phyloP scores from a whole-genome alignment of 208 protist genomes.

The Eutreptiella sp. region DNA sequence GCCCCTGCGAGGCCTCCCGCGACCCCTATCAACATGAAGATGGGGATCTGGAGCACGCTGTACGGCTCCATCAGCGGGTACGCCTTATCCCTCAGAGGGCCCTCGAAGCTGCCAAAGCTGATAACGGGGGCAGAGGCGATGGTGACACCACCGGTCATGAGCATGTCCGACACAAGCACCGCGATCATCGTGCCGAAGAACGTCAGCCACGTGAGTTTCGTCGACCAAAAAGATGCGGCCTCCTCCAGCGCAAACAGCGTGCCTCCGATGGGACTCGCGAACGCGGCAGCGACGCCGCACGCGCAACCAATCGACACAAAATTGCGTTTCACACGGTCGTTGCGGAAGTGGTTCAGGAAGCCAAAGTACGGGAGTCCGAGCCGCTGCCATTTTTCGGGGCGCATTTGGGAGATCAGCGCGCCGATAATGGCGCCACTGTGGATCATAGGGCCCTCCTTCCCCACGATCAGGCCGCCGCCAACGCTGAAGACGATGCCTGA shows the following conservation, averaged over 20 bases:
- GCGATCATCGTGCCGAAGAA: slow-evolving; percentile 46
- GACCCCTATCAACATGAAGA: slow-evolving; percentile 8
- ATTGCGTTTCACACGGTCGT: slow-evolving; percentile 40
- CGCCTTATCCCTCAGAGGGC: too few relatives aligned
- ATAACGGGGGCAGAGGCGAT: slow-evolving; percentile 12
- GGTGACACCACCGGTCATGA: slow-evolving; percentile 11
- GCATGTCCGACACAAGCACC: slow-evolving; percentile 3
- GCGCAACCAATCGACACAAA: slow-evolving; percentile 47
- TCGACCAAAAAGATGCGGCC: slow-evolving; percentile 38
- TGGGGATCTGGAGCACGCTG: too few relatives aligned
- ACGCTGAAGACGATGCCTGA: slow-evolving; percentile 38
- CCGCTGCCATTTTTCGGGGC: too few relatives aligned
- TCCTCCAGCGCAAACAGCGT: slow-evolving; percentile 56
- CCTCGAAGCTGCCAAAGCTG: slow-evolving; percentile 5
- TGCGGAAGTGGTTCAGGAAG: slow-evolving; percentile 11
- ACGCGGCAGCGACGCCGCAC: slow-evolving; percentile 52
- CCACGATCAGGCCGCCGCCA: slow-evolving; percentile 35
- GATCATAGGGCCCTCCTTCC: slow-evolving; percentile 63
- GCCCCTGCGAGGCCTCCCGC: neutral
- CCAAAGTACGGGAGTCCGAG: too few relatives aligned
- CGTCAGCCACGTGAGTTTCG: slow-evolving; percentile 43
- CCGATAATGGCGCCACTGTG: slow-evolving; percentile 51
- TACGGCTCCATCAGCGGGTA: too few relatives aligned
- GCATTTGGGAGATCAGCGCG: slow-evolving; percentile 47
- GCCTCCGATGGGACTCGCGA: slow-evolving; percentile 56